Evolutionary conservation across 2,329 filamentous ascomycete genomes (phyloP).

Genomic region (Epichloe coenophiala): DNA sequence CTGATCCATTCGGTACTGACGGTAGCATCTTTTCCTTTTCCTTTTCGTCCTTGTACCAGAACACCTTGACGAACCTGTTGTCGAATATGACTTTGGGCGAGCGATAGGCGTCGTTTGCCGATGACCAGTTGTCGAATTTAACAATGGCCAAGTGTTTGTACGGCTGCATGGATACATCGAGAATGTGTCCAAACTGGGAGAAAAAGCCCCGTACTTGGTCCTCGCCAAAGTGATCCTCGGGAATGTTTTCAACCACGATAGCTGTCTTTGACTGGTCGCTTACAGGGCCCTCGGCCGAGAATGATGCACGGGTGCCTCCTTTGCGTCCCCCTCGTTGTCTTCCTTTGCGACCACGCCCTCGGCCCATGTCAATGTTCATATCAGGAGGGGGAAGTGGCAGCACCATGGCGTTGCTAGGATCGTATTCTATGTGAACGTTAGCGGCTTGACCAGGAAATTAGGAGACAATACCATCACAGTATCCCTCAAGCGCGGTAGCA

Average conservation of each 20-base stretch:
- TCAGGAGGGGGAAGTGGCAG: conserved; percentile 10
- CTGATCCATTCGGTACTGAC: conserved; percentile 15
- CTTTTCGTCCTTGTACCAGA: conserved; percentile 52
- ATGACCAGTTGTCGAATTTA: conserved; percentile 51
- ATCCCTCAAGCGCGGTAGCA: too few species aligned
- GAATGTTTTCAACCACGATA: conserved; percentile 67
- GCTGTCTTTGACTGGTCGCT: conserved; percentile 50
- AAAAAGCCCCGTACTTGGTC: conserved; percentile 56
- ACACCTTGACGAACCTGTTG: conserved; percentile 75
- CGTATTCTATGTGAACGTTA: conserved; percentile 16
- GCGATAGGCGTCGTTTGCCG: conserved; percentile 56
- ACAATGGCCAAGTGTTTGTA: conserved; percentile 56
- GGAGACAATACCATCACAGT: too few species aligned
- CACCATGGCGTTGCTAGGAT: conserved; percentile 17
- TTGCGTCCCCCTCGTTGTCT: conserved; percentile 22
- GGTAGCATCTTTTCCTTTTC: conserved; percentile 23
- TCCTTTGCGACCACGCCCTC: conserved; percentile 22
- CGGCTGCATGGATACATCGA: conserved; percentile 49
- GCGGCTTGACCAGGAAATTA: background rate
- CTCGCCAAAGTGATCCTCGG: conserved; percentile 55
- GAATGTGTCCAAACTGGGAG: conserved; percentile 53
- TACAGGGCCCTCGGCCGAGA: conserved; percentile 51
- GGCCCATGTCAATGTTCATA: conserved; percentile 16
- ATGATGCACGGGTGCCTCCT: conserved; percentile 34
- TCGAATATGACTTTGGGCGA: conserved; percentile 79